Conservation (phyloP, 2,329 filamentous ascomycete species). For the Penicillium sp. region DNA sequence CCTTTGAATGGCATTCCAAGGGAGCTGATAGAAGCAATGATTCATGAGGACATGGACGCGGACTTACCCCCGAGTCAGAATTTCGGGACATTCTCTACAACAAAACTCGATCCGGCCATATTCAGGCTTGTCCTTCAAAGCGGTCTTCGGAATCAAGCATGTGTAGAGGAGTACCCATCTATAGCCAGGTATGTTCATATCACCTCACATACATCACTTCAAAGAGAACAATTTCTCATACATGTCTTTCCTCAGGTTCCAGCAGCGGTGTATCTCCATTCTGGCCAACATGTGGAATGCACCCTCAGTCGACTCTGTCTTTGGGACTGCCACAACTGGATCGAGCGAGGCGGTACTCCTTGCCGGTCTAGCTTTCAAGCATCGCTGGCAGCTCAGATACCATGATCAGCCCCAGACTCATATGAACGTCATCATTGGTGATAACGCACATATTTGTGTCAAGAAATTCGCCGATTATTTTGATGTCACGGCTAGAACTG, state of each 20-base stretch:
- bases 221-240: background rate
- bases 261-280: background rate
- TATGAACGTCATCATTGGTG: constrained; percentile 17
- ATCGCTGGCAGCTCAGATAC: constrained; percentile 6
- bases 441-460: constrained; percentile 18
- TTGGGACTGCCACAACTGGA: background rate
- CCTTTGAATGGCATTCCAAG: background rate
- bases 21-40: background rate
- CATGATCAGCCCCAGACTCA: background rate
- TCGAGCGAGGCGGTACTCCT: constrained; percentile 18
- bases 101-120: background rate
- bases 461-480: constrained; percentile 18
- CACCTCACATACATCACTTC: background rate
- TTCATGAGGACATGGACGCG: background rate
- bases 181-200: constrained; percentile 10
- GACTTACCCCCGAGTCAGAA: background rate
- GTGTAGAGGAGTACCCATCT: constrained; percentile 17
- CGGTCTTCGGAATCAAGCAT: constrained; percentile 12
- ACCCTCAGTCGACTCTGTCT: background rate
- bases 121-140: background rate
- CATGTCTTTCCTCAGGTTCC: background rate
- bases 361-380: constrained; percentile 18
- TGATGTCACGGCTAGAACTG: constrained; percentile 4
- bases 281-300: background rate
- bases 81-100: background rate